A percentile compares a stretch with the other conserved stretches of the same genome.
phyloP scores from a whole-genome alignment of 2,329 filamentous ascomycete genomes.

The Colletotrichum noveboracense region DNA sequence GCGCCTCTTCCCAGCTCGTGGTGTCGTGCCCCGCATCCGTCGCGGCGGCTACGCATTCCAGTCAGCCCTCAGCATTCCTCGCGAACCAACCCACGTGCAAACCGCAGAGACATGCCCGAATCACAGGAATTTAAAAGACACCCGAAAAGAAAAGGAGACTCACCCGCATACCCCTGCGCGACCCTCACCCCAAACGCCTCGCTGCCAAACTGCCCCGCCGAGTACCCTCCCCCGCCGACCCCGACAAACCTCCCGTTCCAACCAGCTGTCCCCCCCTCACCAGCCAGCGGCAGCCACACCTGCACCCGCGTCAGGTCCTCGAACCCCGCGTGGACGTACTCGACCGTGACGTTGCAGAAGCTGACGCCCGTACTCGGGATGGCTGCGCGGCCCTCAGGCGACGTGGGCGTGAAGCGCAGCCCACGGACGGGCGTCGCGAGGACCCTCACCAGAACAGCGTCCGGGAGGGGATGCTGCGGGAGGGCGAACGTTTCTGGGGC shows the following conservation, averaged over 20 bases:
- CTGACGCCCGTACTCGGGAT: slow-evolving; percentile 17
- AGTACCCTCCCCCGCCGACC: slow-evolving; percentile 35
- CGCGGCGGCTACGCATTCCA: neutral
- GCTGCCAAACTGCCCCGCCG: slow-evolving; percentile 26
- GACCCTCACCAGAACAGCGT: neutral
- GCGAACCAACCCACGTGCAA: neutral
- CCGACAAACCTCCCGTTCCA: slow-evolving; percentile 37
- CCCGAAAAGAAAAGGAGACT: neutral
- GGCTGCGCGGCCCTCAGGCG: slow-evolving; percentile 17
- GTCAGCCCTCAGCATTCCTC: neutral
- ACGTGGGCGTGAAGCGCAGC: neutral
- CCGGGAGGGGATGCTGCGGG: neutral
- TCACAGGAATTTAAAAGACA: neutral
- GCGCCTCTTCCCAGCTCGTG: slow-evolving; percentile 1
- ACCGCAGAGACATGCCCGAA: neutral
- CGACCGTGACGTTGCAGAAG: slow-evolving; percentile 30
- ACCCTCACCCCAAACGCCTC: slow-evolving; percentile 6
- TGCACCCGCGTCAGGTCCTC: slow-evolving; percentile 30
- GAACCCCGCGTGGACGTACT: slow-evolving; percentile 29
- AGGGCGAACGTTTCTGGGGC: neutral
- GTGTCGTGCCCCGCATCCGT: slow-evolving; percentile 16
- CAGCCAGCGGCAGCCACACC: slow-evolving; percentile 27
- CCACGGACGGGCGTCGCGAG: neutral
- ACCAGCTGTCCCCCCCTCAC: neutral
- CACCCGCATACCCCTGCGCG: slow-evolving; percentile 16